These are phyloP conservation scores for Platanthera zijinensis DNA, from an alignment of 106 monocot species.

Conservation along the genomic window DNA sequence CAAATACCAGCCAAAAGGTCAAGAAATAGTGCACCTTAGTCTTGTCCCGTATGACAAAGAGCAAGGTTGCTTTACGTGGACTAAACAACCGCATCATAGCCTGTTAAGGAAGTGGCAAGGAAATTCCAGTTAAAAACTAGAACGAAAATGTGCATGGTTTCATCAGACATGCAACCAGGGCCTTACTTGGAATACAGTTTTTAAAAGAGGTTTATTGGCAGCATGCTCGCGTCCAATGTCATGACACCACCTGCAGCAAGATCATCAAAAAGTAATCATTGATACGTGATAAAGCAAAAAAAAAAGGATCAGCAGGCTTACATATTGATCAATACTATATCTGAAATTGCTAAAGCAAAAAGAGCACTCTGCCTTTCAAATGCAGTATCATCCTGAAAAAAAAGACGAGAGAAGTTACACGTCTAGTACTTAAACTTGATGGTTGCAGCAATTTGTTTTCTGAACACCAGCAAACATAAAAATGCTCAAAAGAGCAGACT, in stretches of 20 bases:
- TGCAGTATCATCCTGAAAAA: conserved; percentile 89
- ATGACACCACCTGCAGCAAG: conserved; percentile 83
- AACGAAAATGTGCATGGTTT: background rate
- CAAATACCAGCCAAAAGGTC: conserved; percentile 1
- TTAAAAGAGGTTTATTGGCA: conserved; percentile 96
- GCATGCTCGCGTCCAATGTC: conserved; percentile 98
- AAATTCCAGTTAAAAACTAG: conserved; percentile 10
- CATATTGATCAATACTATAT: conserved; percentile 96
- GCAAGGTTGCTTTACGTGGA: conserved; percentile 89
- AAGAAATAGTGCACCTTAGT: conserved; percentile 41
- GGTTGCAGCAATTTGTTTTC: background rate
- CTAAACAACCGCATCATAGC: conserved; percentile 97
- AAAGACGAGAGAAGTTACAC: background rate
- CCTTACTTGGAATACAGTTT: conserved; percentile 93
- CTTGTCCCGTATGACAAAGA: conserved; percentile 98
- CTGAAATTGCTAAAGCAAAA: conserved; percentile 94
- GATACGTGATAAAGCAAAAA: background rate
- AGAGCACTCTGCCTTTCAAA: conserved; percentile 99
- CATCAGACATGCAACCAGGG: conserved; percentile 5
- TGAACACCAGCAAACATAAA: background rate
- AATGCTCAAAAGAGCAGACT: background rate
- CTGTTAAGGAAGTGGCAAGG: conserved; percentile 28
- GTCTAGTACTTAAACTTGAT: background rate
- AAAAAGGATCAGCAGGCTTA: conserved; percentile 27
- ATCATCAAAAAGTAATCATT: conserved; percentile 1